Evolutionary conservation across 352 stramenopile genomes (phyloP), one percentile per base, ranked within the genome.

Genomic region (Pythium aristosporum): DNA sequence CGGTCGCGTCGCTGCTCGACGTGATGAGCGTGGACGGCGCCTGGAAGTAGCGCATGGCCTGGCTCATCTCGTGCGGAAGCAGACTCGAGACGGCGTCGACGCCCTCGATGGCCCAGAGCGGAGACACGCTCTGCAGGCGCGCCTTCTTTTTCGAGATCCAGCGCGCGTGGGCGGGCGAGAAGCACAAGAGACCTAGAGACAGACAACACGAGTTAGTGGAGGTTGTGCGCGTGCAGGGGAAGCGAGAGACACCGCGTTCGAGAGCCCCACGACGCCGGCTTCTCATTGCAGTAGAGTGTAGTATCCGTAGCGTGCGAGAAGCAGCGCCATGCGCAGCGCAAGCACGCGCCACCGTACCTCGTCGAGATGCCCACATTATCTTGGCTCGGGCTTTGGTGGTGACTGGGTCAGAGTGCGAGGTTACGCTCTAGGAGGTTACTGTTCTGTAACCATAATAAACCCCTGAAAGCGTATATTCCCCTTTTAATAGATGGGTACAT

Each of bases 21-120:
- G 82, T 86, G 36, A 92, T 90, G 32, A 91, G 68, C 25, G 82
- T 85, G 51, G 78, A 88, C 15, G 80, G 58, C 20, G 63, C 56
- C 23, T 82, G 68, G 63, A 92, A 92, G 28, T 90, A 57, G 0
- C 84, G 80, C 49, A 87, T 85, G 15, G 82, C 77, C 28, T 67
- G 61, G 51, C 77, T 77, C 42, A 88, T 75, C 51, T 92, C 84
- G 60, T 92, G 83, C 28, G 83, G 75, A 63, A 78, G 70, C 21
- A 90, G 59, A 44, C 70, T 62, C 12, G 80, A 79, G 0, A 75
- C 70, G 47, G 66, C 77, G 4, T 82, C 78, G 15, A 92, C 83
- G 30, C 77, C 77, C 0, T 64, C 56, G 64, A 90, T 89, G 42
- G 78, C 74, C 77, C 77, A 92, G 57, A 80, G 71, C 28, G 85